Evolutionary conservation across 345 rosid genomes (phyloP).

Genomic region (Adansonia digitata): DNA sequence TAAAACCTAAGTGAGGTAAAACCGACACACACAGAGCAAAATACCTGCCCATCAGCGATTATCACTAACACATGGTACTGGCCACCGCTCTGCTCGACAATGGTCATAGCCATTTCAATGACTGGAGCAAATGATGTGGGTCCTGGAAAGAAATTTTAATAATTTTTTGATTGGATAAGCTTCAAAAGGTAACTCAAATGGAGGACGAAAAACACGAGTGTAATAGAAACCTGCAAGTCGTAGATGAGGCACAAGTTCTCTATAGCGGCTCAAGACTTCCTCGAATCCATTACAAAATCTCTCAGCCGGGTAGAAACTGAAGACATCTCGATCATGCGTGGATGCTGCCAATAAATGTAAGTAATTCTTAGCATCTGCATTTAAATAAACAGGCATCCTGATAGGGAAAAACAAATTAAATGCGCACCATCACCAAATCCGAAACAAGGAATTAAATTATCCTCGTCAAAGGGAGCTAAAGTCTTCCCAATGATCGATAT

Average conservation of each 20-base stretch:
- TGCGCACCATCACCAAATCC: neutral
- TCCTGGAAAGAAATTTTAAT: neutral
- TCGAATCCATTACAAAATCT: neutral
- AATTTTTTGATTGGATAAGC: neutral
- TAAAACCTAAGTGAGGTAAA: neutral
- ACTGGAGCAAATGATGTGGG: neutral
- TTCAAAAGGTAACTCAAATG: neutral
- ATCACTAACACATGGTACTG: neutral
- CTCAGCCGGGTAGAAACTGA: constrained; percentile 40
- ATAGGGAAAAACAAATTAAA: neutral
- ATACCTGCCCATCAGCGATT: constrained; percentile 80
- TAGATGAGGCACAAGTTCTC: neutral
- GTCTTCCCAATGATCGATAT: neutral
- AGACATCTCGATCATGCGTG: constrained; percentile 46
- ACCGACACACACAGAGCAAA: neutral
- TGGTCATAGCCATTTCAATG: neutral
- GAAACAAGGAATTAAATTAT: neutral
- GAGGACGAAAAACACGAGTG: neutral
- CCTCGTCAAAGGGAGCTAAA: neutral
- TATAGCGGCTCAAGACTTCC: neutral
- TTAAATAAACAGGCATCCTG: neutral
- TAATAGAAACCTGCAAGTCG: neutral
- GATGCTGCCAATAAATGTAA: neutral
- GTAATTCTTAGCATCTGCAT: neutral
- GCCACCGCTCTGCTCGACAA: neutral